A percentile compares a stretch with the other conserved stretches of the same genome.
Conservation (phyloP, 1,284 basidiomycete species). For the Ustilago shanxiensis region DNA sequence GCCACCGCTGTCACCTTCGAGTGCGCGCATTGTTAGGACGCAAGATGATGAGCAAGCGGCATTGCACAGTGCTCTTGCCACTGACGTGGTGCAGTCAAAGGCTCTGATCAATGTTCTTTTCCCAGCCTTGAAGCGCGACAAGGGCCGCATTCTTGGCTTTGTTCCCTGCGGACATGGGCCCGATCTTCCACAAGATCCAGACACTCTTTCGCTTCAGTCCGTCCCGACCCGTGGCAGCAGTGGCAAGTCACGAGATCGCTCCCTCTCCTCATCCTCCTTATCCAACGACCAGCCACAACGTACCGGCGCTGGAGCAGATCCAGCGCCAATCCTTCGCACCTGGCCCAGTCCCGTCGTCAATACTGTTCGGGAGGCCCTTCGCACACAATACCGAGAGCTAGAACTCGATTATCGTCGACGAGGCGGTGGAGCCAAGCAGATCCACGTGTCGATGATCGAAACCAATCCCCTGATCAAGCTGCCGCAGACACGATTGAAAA, state of each 20-base stretch:
- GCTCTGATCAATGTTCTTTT: conserved; percentile 53
- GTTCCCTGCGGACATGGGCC: conserved; percentile 45
- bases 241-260: conserved; percentile 36
- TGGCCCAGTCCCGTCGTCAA: conserved; percentile 40
- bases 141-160: conserved; percentile 45
- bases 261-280: conserved; percentile 15
- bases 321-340: conserved; percentile 14
- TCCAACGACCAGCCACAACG: background rate
- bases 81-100: conserved; percentile 48
- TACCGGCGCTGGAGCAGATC: background rate
- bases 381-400: conserved; percentile 35
- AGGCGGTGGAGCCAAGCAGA: conserved; percentile 15
- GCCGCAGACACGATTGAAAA: conserved; percentile 37
- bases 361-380: conserved; percentile 31
- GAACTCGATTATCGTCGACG: conserved; percentile 29
- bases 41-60: conserved; percentile 48
- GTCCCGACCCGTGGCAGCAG: conserved; percentile 8
- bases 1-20: conserved; percentile 48
- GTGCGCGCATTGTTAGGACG: conserved; percentile 14
- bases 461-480: conserved; percentile 26
- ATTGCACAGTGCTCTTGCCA: conserved; percentile 43
- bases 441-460: conserved; percentile 41
- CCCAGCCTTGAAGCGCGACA: conserved; percentile 47
- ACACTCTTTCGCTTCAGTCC: conserved; percentile 41
- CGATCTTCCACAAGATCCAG: conserved; percentile 41